These are phyloP conservation scores for Dissophora globulifera DNA, from an alignment of 192 early-diverging fungal genomes.

Conservation along the genomic window DNA sequence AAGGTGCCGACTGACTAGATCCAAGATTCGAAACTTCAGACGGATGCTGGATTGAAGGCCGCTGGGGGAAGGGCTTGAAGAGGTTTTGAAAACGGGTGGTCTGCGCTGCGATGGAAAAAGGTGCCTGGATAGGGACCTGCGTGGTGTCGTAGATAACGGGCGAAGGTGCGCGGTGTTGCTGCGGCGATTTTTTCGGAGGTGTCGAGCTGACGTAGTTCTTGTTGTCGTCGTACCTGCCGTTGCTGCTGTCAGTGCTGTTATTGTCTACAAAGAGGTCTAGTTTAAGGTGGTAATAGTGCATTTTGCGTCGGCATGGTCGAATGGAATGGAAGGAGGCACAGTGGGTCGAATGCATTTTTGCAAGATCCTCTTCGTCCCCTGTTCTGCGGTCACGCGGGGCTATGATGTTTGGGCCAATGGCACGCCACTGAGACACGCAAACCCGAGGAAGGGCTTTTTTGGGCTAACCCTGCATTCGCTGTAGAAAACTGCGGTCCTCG, in stretches of 20 bases:
- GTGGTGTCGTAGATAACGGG: too few relatives aligned
- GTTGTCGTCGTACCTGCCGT: not conserved
- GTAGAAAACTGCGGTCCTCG: too few relatives aligned
- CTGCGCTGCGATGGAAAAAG: not conserved
- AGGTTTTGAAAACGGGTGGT: conserved; percentile 9
- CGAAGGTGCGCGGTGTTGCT: too few relatives aligned
- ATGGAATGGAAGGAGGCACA: not conserved
- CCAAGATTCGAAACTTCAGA: too few relatives aligned
- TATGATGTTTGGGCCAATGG: too few relatives aligned
- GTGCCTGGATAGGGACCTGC: not conserved
- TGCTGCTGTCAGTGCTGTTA: not conserved
- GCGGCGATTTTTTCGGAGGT: not conserved
- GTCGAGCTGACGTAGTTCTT: too few relatives aligned
- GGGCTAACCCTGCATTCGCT: too few relatives aligned
- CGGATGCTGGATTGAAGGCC: not conserved
- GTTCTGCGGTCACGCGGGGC: not conserved
- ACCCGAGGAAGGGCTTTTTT: too few relatives aligned
- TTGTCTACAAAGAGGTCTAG: conserved; percentile 39
- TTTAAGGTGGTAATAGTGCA: conserved; percentile 57
- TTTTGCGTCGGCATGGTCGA: conserved; percentile 36
- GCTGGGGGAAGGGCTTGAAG: conserved; percentile 29
- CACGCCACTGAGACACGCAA: too few relatives aligned
- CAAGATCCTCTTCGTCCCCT: too few relatives aligned
- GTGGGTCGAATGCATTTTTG: not conserved
- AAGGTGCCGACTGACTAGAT: too few relatives aligned